Percentiles rank a stretch among this genome's conserved stretches.
These are phyloP conservation scores for Aureobasidium sp. DNA, from an alignment of 2,329 filamentous ascomycete species.

Conservation along the genomic window DNA sequence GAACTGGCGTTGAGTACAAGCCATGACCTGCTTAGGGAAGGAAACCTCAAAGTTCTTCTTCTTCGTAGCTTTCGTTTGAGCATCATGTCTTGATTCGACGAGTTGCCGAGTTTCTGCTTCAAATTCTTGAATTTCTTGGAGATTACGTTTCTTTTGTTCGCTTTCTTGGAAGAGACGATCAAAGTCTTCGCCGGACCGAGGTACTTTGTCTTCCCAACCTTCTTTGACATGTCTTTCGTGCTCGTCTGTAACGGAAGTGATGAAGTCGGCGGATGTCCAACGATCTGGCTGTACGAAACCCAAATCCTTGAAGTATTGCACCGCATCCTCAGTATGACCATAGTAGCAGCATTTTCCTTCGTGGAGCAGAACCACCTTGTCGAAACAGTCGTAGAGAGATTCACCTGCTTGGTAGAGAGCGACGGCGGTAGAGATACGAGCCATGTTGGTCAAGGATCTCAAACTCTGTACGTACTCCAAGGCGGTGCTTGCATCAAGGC, in stretches of 20 bases:
- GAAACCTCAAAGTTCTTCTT: slow-evolving; percentile 74
- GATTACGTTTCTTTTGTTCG: slow-evolving; percentile 48
- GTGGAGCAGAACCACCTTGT: slow-evolving; percentile 79
- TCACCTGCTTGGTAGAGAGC: slow-evolving; percentile 81
- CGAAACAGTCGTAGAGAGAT: slow-evolving; percentile 56
- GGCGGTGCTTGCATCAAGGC: slow-evolving; percentile 43
- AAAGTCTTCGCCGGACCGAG: slow-evolving; percentile 60
- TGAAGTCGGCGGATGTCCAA: slow-evolving; percentile 73
- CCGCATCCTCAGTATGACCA: slow-evolving; percentile 59
- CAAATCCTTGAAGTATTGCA: slow-evolving; percentile 67
- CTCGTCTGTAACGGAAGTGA: slow-evolving; percentile 77
- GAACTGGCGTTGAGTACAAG: slow-evolving; percentile 76
- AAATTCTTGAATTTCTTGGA: slow-evolving; percentile 63
- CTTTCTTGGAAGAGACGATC: slow-evolving; percentile 65
- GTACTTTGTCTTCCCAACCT: slow-evolving; percentile 61
- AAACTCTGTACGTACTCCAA: slow-evolving; percentile 44
- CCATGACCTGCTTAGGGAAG: slow-evolving; percentile 76
- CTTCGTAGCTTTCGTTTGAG: slow-evolving; percentile 57
- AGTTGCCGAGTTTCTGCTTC: slow-evolving; percentile 57
- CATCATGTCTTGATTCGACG: slow-evolving; percentile 65
- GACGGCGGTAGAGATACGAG: slow-evolving; percentile 77
- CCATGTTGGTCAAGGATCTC: slow-evolving; percentile 67
- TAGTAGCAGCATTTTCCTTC: slow-evolving; percentile 70
- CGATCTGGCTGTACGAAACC: slow-evolving; percentile 65
- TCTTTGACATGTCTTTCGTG: slow-evolving; percentile 71